Evolutionary conservation across 495 filamentous ascomycete genomes (phyloP).

Genomic region (Tricharina praecox): DNA sequence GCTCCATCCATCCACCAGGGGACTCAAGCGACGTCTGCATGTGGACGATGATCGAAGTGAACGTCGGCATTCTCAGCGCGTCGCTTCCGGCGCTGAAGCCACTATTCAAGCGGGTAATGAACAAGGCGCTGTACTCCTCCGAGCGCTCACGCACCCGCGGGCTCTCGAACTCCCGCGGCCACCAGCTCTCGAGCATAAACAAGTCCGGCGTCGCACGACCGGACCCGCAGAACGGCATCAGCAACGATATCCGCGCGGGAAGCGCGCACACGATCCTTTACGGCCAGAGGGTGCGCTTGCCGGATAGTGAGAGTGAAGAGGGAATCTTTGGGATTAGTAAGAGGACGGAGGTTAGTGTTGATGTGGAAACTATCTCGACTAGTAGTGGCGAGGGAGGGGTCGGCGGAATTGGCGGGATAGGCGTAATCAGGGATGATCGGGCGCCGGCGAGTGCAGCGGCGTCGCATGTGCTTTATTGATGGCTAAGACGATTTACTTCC

Average conservation of each 20-base stretch:
- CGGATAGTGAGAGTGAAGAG: constrained; percentile 4
- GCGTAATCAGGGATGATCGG: neutral
- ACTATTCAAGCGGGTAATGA: constrained; percentile 20
- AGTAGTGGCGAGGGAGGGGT: neutral
- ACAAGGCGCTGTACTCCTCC: neutral
- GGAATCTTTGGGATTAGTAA: neutral
- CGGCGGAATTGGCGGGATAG: neutral
- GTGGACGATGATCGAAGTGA: constrained; percentile 13
- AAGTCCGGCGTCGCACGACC: neutral
- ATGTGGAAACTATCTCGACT: neutral
- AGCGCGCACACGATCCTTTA: neutral
- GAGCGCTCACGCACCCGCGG: neutral
- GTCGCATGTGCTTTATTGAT: no score
- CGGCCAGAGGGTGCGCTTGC: neutral
- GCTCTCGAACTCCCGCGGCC: neutral
- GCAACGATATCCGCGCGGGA: neutral
- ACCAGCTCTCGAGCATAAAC: neutral
- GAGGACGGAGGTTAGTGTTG: constrained; percentile 1
- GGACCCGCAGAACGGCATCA: neutral
- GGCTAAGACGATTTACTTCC: no score
- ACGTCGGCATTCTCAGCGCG: constrained; percentile 18
- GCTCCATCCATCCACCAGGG: neutral
- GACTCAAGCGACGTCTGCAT: neutral
- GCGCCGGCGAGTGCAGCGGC: no score
- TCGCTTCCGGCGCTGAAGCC: constrained; percentile 13